Base-by-base conservation (phyloP, 192 early-diverging fungal genomes). In the Oehlia diaphana region DNA sequence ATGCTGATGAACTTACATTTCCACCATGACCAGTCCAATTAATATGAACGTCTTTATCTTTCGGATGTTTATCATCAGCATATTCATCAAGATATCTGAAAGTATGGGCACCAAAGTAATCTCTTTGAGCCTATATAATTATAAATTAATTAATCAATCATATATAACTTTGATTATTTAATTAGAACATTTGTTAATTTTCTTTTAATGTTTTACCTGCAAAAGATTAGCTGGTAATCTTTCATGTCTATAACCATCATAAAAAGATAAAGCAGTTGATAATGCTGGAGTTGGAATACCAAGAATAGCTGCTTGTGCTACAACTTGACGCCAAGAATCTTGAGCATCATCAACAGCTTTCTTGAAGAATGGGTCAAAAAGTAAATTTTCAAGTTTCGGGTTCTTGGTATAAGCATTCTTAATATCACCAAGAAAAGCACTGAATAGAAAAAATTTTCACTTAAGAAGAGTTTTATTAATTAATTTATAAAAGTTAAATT, bases 11-110 rank as follows among this genome's bases (percentile, higher is more conserved):
- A 74, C 86, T 82, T 42, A 90, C 86, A 47, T 89, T 87, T 79
- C 89, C 97, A 83, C 97, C 97, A 76, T 92, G 92, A 69, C 96
- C 97, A 81, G 96, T 98, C 97, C 96, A 99, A 95, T 99, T 99
- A 86, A 96, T 94, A 93, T 99, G 97, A 72, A 95, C 84, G 86
- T 68, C 58, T 4, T 5, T 28, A 58, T 68, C 76, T 47, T 49
- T 78, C 37, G 76, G 76, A 78, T 78, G 76, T 35, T 67, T 53
- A 10, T 68, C 65, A 42, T 78, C 76, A 53, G 47, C 35, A 58
- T 10, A 78, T 78, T 78, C 76, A 35, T 78, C 76, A 50, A 78
- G 76, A 50, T 78, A 78, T 58, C 65, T 67, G 49, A 78, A 78
- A n/a, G 76, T 78, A 50, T 78, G 76, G 8, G 76, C 76, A 44